phyloP scores from a whole-genome alignment of 2,329 filamentous ascomycete species.

The Tympanopsis confertula region DNA sequence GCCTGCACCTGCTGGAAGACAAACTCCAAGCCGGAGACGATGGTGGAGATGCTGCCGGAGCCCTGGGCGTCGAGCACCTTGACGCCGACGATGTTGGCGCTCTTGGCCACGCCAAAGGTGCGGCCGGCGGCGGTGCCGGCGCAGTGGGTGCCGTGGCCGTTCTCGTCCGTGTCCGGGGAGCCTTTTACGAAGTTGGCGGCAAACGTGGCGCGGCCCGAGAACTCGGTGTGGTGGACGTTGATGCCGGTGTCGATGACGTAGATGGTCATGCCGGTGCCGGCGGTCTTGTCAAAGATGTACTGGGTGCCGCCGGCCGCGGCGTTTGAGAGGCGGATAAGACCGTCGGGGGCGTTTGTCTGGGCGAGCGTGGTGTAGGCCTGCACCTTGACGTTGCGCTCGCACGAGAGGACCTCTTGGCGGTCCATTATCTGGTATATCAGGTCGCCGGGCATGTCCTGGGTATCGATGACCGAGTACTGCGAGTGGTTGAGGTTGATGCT shows the following conservation, averaged over 20 bases:
- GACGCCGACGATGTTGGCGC: slow-evolving; percentile 39
- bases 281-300: slow-evolving; percentile 40
- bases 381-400: slow-evolving; percentile 41
- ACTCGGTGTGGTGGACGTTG: slow-evolving; percentile 39
- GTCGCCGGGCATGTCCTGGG: slow-evolving; percentile 24
- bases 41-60: slow-evolving; percentile 32
- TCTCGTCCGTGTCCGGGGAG: slow-evolving; percentile 35
- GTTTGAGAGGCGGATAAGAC: slow-evolving; percentile 41
- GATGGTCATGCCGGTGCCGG: slow-evolving; percentile 42
- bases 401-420: slow-evolving; percentile 34
- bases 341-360: slow-evolving; percentile 40
- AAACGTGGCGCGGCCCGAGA: slow-evolving; percentile 39
- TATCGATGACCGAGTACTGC: slow-evolving; percentile 40
- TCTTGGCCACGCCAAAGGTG: slow-evolving; percentile 52
- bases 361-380: slow-evolving; percentile 27
- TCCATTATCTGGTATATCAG: slow-evolving; percentile 36
- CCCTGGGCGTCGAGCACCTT: slow-evolving; percentile 45
- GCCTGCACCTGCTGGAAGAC: slow-evolving; percentile 32
- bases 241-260: slow-evolving; percentile 60
- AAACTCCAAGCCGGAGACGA: slow-evolving; percentile 49
- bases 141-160: slow-evolving; percentile 55
- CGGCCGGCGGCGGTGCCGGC: slow-evolving; percentile 48
- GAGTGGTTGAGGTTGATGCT: slow-evolving; percentile 34
- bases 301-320: slow-evolving; percentile 14
- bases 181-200: slow-evolving; percentile 34